A percentile compares a stretch with the other conserved stretches of the same genome.
Evolutionary conservation across 2,329 filamentous ascomycete genomes (phyloP).

Genomic region (Ophiostoma ips): DNA sequence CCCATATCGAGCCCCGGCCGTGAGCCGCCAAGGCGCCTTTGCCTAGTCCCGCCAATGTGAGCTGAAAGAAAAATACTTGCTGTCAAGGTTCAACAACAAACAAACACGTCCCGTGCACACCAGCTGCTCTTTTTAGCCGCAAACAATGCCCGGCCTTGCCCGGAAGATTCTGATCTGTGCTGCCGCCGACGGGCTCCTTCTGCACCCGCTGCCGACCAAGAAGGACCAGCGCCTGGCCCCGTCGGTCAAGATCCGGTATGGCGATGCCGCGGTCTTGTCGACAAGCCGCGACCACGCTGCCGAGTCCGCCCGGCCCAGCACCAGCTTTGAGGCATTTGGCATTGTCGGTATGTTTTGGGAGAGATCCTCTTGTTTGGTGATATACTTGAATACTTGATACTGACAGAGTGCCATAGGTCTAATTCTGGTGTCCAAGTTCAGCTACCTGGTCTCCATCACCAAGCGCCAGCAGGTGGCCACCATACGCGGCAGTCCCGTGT

Average conservation of each 20-base stretch:
- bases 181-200: slow-evolving; percentile 66
- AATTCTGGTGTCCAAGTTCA: slow-evolving; percentile 65
- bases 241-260: slow-evolving; percentile 58
- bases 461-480: slow-evolving; percentile 79
- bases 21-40: no score
- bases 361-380: no score
- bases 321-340: slow-evolving; percentile 46
- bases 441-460: slow-evolving; percentile 78
- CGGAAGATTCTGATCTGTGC: slow-evolving; percentile 72
- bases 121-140: not conserved
- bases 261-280: slow-evolving; percentile 34
- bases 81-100: slow-evolving; percentile 5
- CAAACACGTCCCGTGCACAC: not conserved
- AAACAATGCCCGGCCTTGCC: slow-evolving; percentile 57
- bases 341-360: slow-evolving; percentile 38
- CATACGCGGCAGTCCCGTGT: slow-evolving; percentile 68
- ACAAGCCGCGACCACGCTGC: slow-evolving; percentile 31
- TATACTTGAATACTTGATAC: not conserved
- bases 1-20: no score
- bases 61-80: no score
- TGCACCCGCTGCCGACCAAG: slow-evolving; percentile 56
- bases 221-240: slow-evolving; percentile 40
- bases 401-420: slow-evolving; percentile 44
- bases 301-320: slow-evolving; percentile 29
- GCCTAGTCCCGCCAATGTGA: no score